phyloP scores from a whole-genome alignment of 306 rosid genomes.

The Myrica gale region DNA sequence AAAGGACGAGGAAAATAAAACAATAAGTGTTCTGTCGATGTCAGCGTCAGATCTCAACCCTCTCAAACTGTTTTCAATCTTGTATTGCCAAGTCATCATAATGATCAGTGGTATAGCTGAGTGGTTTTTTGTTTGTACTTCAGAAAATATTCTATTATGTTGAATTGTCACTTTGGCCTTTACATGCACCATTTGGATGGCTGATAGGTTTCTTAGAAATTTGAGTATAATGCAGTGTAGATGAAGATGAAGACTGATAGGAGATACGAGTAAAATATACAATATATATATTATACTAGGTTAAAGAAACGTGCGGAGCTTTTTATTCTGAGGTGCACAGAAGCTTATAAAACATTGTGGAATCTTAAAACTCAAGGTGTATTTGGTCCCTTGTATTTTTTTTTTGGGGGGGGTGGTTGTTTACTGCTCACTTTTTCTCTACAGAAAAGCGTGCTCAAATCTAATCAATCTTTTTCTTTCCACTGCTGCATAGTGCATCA shows the following conservation, averaged over 20 bases:
- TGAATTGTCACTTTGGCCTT: too few species aligned
- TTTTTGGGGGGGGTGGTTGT: not conserved
- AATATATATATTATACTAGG: too few species aligned
- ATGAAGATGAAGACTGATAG: not conserved
- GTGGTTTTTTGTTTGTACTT: too few species aligned
- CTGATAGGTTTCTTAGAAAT: not conserved
- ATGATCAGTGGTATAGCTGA: too few species aligned
- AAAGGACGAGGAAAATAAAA: not conserved
- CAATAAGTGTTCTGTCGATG: not conserved
- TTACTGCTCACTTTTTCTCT: not conserved
- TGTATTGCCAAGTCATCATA: not conserved
- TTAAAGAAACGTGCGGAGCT: not conserved
- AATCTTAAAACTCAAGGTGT: not conserved
- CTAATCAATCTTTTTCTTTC: constrained; percentile 1
- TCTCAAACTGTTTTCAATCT: not conserved
- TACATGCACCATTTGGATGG: not conserved
- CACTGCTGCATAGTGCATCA: constrained; percentile 48
- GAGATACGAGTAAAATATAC: not conserved
- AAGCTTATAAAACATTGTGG: not conserved
- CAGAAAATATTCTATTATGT: too few species aligned
- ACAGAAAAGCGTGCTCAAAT: not conserved
- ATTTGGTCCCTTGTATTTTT: too few species aligned
- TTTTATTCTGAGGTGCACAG: not conserved
- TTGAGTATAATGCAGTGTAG: not conserved
- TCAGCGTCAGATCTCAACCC: not conserved